phyloP scores from a whole-genome alignment of 768 basidiomycete genomes.

The Pleurotus platypus region DNA sequence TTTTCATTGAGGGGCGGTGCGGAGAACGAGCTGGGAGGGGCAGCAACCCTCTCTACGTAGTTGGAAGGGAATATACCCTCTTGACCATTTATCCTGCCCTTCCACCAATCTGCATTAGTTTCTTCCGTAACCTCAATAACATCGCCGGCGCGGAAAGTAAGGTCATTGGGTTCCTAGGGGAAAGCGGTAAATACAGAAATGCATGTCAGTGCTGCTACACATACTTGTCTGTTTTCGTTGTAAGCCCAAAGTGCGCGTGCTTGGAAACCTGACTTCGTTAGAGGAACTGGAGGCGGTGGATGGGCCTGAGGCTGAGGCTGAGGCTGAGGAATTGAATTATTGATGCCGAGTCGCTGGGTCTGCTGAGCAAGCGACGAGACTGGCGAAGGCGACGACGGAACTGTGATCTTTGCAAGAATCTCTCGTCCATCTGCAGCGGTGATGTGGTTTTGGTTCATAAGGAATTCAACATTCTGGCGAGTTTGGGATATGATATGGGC shows the following conservation, averaged over 20 bases:
- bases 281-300: slow-evolving; percentile 14
- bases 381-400: slow-evolving; percentile 8
- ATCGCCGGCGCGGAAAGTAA: slow-evolving; percentile 72
- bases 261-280: slow-evolving; percentile 25
- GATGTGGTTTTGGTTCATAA: slow-evolving; percentile 45
- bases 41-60: slow-evolving; percentile 55
- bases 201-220: slow-evolving; percentile 8
- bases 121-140: slow-evolving; percentile 70
- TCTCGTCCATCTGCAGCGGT: slow-evolving; percentile 38
- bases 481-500: slow-evolving; percentile 53
- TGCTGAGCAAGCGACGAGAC: slow-evolving; percentile 11
- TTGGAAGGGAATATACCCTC: slow-evolving; percentile 71
- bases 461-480: slow-evolving; percentile 52
- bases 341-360: slow-evolving; percentile 7
- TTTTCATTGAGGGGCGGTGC: not conserved
- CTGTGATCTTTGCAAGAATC: slow-evolving; percentile 43
- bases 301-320: slow-evolving; percentile 9
- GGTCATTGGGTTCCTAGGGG: slow-evolving; percentile 63
- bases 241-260: slow-evolving; percentile 63
- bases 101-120: slow-evolving; percentile 86
- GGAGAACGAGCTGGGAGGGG: slow-evolving; percentile 9
- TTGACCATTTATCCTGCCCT: slow-evolving; percentile 55
- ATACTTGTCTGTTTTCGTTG: slow-evolving; percentile 54
- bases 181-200: not conserved
- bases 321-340: slow-evolving; percentile 7